These are phyloP conservation scores for Beauveria medogensis DNA, from an alignment of 2,329 filamentous ascomycete species.

Conservation along the genomic window DNA sequence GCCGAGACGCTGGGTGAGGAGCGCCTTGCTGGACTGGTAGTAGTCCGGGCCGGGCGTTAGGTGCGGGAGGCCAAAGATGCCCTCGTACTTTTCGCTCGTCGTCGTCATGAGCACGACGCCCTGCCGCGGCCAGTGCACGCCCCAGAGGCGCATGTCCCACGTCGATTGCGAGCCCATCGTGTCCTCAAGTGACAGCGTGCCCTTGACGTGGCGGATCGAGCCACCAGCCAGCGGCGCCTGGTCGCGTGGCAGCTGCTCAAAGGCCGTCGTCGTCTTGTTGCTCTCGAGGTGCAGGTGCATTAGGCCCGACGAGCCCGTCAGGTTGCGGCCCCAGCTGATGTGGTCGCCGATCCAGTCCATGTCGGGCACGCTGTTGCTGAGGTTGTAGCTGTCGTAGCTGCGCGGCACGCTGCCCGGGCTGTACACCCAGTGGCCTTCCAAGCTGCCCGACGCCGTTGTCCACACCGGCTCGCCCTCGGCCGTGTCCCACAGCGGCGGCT, in stretches of 20 bases:
- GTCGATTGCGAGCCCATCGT: slow-evolving; percentile 56
- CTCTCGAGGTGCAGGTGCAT: slow-evolving; percentile 59
- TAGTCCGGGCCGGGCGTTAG: slow-evolving; percentile 55
- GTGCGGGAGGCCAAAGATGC: slow-evolving; percentile 83
- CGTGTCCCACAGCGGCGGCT: slow-evolving; percentile 25
- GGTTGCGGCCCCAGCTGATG: slow-evolving; percentile 65
- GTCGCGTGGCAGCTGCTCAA: slow-evolving; percentile 30
- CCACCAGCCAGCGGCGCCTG: slow-evolving; percentile 32
- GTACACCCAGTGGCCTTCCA: slow-evolving; percentile 69
- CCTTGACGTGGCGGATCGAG: slow-evolving; percentile 61
- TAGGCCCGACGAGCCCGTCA: slow-evolving; percentile 64
- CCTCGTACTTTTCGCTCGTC: slow-evolving; percentile 89
- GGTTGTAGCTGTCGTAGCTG: slow-evolving; percentile 48
- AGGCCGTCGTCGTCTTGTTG: slow-evolving; percentile 39
- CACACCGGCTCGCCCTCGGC: slow-evolving; percentile 47
- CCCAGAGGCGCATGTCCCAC: slow-evolving; percentile 74
- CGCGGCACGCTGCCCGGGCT: slow-evolving; percentile 39
- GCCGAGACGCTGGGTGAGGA: slow-evolving; percentile 67
- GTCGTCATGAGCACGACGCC: slow-evolving; percentile 78
- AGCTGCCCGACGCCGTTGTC: slow-evolving; percentile 67
- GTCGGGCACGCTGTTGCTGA: slow-evolving; percentile 55
- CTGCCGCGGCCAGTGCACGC: slow-evolving; percentile 76
- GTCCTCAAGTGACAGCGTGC: slow-evolving; percentile 65
- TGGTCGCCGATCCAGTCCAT: slow-evolving; percentile 55
- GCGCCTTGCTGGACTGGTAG: slow-evolving; percentile 48